Evolutionary conservation across 139 green algal species (phyloP), one percentile per base, ranked within the genome.

Genomic region (Parachlorella kessleri): DNA sequence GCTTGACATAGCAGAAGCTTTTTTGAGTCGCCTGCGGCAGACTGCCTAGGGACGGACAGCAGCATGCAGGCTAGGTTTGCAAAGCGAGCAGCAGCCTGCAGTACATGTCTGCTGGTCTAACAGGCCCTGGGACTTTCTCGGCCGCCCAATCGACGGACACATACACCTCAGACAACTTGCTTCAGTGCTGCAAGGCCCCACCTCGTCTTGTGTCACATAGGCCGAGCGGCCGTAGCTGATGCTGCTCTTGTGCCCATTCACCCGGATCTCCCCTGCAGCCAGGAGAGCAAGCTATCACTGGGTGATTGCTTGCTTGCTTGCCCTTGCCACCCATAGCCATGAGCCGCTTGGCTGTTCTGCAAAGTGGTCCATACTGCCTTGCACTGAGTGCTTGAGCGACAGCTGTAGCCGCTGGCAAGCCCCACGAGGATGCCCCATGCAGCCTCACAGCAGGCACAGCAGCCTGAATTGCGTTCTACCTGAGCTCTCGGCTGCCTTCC

Each of bases 151-250:
- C n/a, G n/a, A n/a, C n/a, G n/a, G n/a, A n/a, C n/a, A n/a, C n/a
- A n/a, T n/a, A n/a, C n/a, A n/a, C n/a, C n/a, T n/a, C n/a, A n/a
- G n/a, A n/a, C n/a, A n/a, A n/a, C n/a, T n/a, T n/a, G n/a, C n/a
- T n/a, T n/a, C n/a, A n/a, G n/a, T n/a, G n/a, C 48, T 7, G 8
- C 28, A 33, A 30, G 14, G 23, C 59, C 59, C n/a, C 6, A n/a
- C 65, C 7, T 73, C 78, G 64, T 83, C 80, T 48, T 85, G 80
- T 1, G 81, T 86, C 2, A 86, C 81, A n/a, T 86, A 86, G 28
- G 81, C 81, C 36, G 71, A 68, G 10, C 76, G 55, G 24, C 81
- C 81, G 54, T 80, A 86, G 37, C 40, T 67, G 36, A 86, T 75
- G 18, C 59, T 23, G 36, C 9, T 64, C 3, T 71, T 70, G 48